Evolutionary conservation across 371 early-diverging fungal genomes (phyloP), one percentile per base, ranked within the genome.

Genomic region (Apophysomyces variabilis): DNA sequence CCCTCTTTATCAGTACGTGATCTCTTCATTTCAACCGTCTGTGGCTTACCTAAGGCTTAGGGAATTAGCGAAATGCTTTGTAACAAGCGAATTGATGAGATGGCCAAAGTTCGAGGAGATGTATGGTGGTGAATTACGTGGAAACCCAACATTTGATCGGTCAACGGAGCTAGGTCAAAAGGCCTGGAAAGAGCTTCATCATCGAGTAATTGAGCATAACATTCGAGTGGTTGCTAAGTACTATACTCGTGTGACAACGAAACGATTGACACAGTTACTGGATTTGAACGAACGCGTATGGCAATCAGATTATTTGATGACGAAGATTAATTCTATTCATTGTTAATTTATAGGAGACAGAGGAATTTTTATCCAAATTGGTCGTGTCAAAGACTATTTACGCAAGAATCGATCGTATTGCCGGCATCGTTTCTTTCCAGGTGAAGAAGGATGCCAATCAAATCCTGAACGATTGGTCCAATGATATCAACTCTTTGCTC

Each of bases 201-300:
- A 93, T 66, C 90, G 99, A 26, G 96, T 97, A 7, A 92, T 95
- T 66, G 99, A 99, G 74, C 99, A 98, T 90, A 99, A 99, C 74
- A 92, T 98, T 68, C 94, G 98, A 9, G 97, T 99, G 4, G 87
- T 98, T 69, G 94, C 96, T 47, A 93, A 93, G 74, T 98, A 97
- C 77, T 99, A 99, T 76, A 92, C 92, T 21, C 89, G 95, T 41
- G 92, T 97, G 57, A 87, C 93, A 7, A 87, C 90, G 45, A 86
- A 87, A 76, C 88, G 82, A 60, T 70, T 81, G 63, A 78, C 78
- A 37, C 82, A 80, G 59, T 65, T 82, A 13, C 65, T 81, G 57
- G 84, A 84, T 69, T 64, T 81, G 68, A 81, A 71, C 26, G 80
- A 81, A 59, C 76, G 76, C 65, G 72, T 69, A 71, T 38, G 54